Percentiles rank a stretch among this genome's conserved stretches.
Evolutionary conservation across 176 grass and related monocot genomes (phyloP).

Genomic region (Juncus effusus): DNA sequence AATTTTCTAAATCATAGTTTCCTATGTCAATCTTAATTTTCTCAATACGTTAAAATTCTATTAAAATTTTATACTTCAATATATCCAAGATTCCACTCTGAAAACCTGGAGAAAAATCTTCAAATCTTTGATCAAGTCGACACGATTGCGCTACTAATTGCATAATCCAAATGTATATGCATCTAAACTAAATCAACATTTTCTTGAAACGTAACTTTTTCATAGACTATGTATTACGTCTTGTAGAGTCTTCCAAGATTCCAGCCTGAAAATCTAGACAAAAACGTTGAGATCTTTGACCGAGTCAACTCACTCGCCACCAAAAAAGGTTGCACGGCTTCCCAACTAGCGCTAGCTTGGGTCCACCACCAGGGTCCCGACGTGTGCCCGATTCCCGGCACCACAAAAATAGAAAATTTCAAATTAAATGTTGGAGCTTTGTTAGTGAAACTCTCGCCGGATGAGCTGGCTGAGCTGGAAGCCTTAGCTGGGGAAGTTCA

Average conservation of each 20-base stretch:
- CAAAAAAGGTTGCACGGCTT: slow-evolving; percentile 47
- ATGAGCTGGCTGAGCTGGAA: slow-evolving; percentile 55
- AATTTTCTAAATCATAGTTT: not conserved
- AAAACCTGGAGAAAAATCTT: slow-evolving; percentile 42
- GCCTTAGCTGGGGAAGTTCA: slow-evolving; percentile 26
- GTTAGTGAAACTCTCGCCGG: slow-evolving; percentile 36
- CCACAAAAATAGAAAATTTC: slow-evolving; percentile 56
- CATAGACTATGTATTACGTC: not conserved
- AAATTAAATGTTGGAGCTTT: slow-evolving; percentile 50
- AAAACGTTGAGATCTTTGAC: slow-evolving; percentile 45
- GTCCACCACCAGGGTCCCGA: slow-evolving; percentile 57
- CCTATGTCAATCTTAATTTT: not conserved
- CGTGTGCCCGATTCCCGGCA: slow-evolving; percentile 71
- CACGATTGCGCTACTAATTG: slow-evolving; percentile 39
- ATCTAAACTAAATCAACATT: too few relatives aligned
- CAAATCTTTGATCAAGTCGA: slow-evolving; percentile 36
- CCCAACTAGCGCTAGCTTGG: slow-evolving; percentile 57
- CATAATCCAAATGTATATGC: too few relatives aligned
- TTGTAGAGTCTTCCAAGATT: slow-evolving; percentile 44
- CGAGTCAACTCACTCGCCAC: slow-evolving; percentile 37
- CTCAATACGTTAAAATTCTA: not conserved
- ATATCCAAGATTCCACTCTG: slow-evolving; percentile 39
- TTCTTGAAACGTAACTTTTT: too few relatives aligned
- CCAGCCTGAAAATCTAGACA: slow-evolving; percentile 43
- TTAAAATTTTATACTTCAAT: slow-evolving; percentile 11